Base-by-base conservation (phyloP, 116 monocot genomes). In the Zostera marina region DNA sequence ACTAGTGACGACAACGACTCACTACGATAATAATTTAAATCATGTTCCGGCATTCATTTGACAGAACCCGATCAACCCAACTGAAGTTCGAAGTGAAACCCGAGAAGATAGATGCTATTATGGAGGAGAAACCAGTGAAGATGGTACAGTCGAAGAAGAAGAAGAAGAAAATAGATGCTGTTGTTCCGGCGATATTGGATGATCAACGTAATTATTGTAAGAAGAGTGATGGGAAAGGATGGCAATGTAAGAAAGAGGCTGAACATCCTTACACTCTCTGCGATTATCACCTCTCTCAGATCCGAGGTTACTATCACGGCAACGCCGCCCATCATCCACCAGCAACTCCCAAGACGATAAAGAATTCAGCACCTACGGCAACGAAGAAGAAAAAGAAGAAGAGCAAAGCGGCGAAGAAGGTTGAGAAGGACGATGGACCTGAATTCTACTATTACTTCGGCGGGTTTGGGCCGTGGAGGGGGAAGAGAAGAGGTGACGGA, bases 391-490 rank as follows among this genome's bases (percentile, higher is more conserved):
- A 51, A 52, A 47, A 63, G 55, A 22, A 64, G 56, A 56, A 54
- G 56, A 2, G 11, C 0, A 58, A 48, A 48, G 17, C 32, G 42
- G 5, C 13, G 8, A 58, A 26, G 59, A 25, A 15, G 12, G 11
- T 12, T 2, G 12, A 8, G 56, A 43, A 11, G 8, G 22, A 8
- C 5, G 62, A 54, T 41, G 21, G 19, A 10, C 53, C 63, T 1
- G 69, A 62, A n/a, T 79, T 68, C 70, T 83, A 80, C 68, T 79
- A 82, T 59, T 73, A 81, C 41, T 82, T 77, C 42, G 65, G 55
- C 14, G 77, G 74, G 38, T 72, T 82, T 51, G 82, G 77, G 5
- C 82, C 77, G 9, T 66, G 71, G 66, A 65, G 83, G 20, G 66
- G 71, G 39, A 88, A 75, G 70, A 76, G 69, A 19, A 68, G 80